These are phyloP conservation scores for Pseudogymnoascus verrucosus DNA, from an alignment of 2,329 filamentous ascomycete genomes.

Conservation along the genomic window DNA sequence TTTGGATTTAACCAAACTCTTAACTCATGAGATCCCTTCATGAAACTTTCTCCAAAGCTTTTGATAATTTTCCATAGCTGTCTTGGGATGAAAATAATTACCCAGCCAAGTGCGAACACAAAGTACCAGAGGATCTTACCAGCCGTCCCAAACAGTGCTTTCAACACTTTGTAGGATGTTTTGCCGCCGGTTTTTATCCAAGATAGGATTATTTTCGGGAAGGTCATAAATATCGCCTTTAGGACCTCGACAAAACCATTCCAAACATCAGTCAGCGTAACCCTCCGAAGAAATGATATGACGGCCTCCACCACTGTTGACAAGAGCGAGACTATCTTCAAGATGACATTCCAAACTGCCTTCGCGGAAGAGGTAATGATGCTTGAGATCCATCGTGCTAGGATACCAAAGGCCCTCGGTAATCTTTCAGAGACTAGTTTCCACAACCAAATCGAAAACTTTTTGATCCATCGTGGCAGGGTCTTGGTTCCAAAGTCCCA, in stretches of 20 bases:
- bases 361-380: constrained; percentile 23
- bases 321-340: constrained; percentile 27
- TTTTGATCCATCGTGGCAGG: constrained; percentile 19
- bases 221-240: constrained; percentile 27
- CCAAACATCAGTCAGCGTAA: constrained; percentile 35
- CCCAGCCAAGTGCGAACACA: constrained; percentile 21
- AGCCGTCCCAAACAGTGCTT: constrained; percentile 26
- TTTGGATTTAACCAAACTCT: constrained; percentile 33
- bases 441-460: constrained; percentile 15
- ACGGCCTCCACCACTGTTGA: constrained; percentile 32
- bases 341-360: constrained; percentile 22
- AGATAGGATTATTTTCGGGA: constrained; percentile 24
- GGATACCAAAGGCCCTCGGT: constrained; percentile 22
- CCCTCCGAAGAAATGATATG: constrained; percentile 27
- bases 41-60: constrained; percentile 26
- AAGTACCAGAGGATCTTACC: constrained; percentile 26
- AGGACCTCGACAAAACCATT: constrained; percentile 29
- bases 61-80: constrained; percentile 28
- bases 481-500: constrained; percentile 7
- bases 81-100: constrained; percentile 29
- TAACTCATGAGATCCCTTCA: constrained; percentile 30
- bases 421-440: constrained; percentile 15
- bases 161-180: constrained; percentile 24
- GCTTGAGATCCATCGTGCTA: constrained; percentile 27
- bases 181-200: constrained; percentile 22